These are phyloP conservation scores for Elasticomyces elasticus DNA, from an alignment of 495 filamentous ascomycete species.

Conservation along the genomic window DNA sequence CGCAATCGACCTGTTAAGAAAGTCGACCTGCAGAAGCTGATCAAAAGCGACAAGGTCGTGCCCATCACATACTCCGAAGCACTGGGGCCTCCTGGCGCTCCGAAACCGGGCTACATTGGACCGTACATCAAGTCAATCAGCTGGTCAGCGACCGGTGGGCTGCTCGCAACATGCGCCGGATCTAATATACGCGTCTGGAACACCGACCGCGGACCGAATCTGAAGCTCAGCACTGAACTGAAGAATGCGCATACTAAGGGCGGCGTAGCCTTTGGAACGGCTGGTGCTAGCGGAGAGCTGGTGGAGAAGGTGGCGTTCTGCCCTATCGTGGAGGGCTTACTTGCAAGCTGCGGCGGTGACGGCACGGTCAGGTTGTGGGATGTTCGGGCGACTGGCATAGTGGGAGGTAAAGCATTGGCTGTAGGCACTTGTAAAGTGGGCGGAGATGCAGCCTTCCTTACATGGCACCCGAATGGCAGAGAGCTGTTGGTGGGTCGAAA, in stretches of 20 bases:
- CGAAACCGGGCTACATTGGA: slow-evolving; percentile 14
- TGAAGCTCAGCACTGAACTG: slow-evolving; percentile 34
- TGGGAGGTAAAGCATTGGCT: slow-evolving; percentile 57
- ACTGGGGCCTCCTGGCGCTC: no score
- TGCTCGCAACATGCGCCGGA: slow-evolving; percentile 82
- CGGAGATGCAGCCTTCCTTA: slow-evolving; percentile 8
- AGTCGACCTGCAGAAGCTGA: no score
- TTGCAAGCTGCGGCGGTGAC: slow-evolving; percentile 77
- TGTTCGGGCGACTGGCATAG: slow-evolving; percentile 69
- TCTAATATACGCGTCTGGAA: slow-evolving; percentile 43
- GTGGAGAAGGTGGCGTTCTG: slow-evolving; percentile 89
- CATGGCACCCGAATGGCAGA: slow-evolving; percentile 77
- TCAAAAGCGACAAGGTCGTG: no score
- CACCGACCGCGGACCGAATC: slow-evolving; percentile 16
- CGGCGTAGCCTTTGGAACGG: not conserved
- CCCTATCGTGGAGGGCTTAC: slow-evolving; percentile 74
- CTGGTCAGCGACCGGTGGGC: slow-evolving; percentile 79
- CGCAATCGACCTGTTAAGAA: no score
- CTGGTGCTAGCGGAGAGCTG: slow-evolving; percentile 52
- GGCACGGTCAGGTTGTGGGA: slow-evolving; percentile 91
- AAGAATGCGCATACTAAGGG: slow-evolving; percentile 32
- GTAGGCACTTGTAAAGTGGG: slow-evolving; percentile 52
- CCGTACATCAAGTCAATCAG: slow-evolving; percentile 59
- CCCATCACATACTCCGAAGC: no score
- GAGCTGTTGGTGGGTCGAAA: slow-evolving; percentile 76